These are phyloP conservation scores for Warburgia ugandensis DNA, from an alignment of 164 flowering plant genomes.

Conservation along the genomic window DNA sequence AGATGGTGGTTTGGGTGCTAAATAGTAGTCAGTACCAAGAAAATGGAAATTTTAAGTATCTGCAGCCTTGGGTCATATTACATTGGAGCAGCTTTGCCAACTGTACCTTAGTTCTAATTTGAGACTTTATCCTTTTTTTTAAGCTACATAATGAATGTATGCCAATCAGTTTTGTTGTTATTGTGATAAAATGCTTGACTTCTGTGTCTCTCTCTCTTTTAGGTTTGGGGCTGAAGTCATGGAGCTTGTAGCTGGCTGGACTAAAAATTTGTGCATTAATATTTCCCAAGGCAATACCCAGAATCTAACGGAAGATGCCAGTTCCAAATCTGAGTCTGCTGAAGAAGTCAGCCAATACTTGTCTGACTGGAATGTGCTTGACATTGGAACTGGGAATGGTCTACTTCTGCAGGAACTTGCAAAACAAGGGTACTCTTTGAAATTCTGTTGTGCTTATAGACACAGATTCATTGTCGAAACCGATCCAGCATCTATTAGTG, in stretches of 20 bases:
- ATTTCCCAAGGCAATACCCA: slow-evolving; percentile 46
- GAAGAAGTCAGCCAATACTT: slow-evolving; percentile 38
- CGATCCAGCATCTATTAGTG: no score
- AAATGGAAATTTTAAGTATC: no score
- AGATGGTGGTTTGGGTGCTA: no score
- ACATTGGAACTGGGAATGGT: slow-evolving; percentile 97
- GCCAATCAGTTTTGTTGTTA: no score
- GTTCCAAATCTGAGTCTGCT: slow-evolving; percentile 25
- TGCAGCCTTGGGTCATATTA: no score
- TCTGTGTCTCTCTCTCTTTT: slow-evolving; percentile 11
- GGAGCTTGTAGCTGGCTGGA: slow-evolving; percentile 86
- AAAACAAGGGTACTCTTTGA: slow-evolving; percentile 71
- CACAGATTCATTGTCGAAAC: no score
- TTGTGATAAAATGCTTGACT: no score
- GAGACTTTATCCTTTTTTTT: neutral
- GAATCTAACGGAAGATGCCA: slow-evolving; percentile 33
- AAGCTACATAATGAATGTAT: neutral
- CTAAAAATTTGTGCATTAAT: slow-evolving; percentile 57
- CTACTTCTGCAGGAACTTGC: slow-evolving; percentile 91
- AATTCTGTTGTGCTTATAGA: neutral
- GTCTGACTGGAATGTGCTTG: slow-evolving; percentile 83
- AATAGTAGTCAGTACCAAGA: no score
- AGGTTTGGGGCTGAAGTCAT: slow-evolving; percentile 98
- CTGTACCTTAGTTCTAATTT: no score
- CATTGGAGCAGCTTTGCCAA: no score